Evolutionary conservation across 441 rosid species (phyloP).

Genomic region (Populus tomentosa): DNA sequence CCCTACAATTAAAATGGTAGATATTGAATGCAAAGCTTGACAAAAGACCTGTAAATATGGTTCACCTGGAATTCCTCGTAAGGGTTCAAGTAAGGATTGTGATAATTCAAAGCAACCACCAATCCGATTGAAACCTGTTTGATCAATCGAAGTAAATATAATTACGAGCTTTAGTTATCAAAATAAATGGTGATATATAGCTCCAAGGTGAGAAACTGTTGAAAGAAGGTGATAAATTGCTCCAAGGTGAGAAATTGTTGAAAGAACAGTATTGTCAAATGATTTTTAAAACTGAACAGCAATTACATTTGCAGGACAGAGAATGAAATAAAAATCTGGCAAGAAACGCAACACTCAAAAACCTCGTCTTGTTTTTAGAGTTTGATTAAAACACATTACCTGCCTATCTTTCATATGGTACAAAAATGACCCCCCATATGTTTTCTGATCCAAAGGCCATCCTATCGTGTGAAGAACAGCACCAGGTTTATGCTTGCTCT

Average conservation of each 20-base stretch:
- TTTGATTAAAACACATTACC: slow-evolving; percentile 30
- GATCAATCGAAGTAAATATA: slow-evolving; percentile 22
- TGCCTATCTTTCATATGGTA: slow-evolving; percentile 92
- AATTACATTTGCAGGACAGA: background rate
- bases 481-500: slow-evolving; percentile 81
- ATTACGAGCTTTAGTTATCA: background rate
- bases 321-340: background rate
- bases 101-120: slow-evolving; percentile 89
- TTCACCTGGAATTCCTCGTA: slow-evolving; percentile 93
- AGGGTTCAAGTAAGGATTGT: slow-evolving; percentile 81
- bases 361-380: background rate
- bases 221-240: background rate
- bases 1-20: no score
- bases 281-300: background rate
- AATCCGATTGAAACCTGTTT: slow-evolving; percentile 83
- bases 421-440: slow-evolving; percentile 95
- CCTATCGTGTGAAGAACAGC: slow-evolving; percentile 84
- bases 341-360: background rate
- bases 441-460: slow-evolving; percentile 87
- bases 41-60: slow-evolving; percentile 5
- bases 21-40: background rate
- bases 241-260: slow-evolving; percentile 15
- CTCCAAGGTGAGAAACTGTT: slow-evolving; percentile 13
- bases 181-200: background rate
- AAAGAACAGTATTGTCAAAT: slow-evolving; percentile 1